Conservation (phyloP, 306 rosid species). For the Citrullus mucosospermus region DNA sequence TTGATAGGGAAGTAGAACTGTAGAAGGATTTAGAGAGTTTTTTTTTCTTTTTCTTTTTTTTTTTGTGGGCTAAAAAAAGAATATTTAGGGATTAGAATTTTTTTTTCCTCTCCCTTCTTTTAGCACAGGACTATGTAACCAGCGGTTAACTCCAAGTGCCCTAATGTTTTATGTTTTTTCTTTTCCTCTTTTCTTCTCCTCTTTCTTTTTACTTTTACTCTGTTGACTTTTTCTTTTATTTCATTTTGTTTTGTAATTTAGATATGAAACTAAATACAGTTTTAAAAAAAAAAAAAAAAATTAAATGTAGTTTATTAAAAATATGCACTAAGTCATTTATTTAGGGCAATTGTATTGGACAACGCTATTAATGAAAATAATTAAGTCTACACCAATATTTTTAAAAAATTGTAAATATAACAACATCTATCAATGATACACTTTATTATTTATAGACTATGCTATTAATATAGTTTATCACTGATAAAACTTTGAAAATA, state of each 20-base stretch:
- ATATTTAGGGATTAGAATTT: not conserved
- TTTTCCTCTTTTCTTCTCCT: not conserved
- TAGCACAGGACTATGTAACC: conserved; percentile 6
- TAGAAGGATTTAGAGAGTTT: not conserved
- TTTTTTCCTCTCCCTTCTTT: not conserved
- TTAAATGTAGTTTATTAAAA: not conserved
- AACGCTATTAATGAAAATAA: too few relatives aligned
- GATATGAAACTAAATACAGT: not conserved
- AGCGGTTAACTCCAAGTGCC: not conserved
- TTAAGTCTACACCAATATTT: too few relatives aligned
- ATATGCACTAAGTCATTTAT: too few relatives aligned
- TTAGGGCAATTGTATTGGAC: too few relatives aligned
- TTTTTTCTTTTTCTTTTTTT: not conserved
- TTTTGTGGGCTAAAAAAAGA: not conserved
- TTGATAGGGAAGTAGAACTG: not conserved
- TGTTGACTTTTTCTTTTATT: not conserved
- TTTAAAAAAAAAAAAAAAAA: too few relatives aligned
- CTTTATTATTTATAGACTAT: too few relatives aligned
- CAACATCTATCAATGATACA: too few relatives aligned
- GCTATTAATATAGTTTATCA: too few relatives aligned
- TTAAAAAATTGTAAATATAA: too few relatives aligned
- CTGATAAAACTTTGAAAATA: too few relatives aligned
- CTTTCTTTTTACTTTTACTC: too few relatives aligned
- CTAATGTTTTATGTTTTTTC: not conserved
- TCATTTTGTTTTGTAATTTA: not conserved